Conservation (phyloP, 2,329 filamentous ascomycete species). For the Xylariaceae sp. region DNA sequence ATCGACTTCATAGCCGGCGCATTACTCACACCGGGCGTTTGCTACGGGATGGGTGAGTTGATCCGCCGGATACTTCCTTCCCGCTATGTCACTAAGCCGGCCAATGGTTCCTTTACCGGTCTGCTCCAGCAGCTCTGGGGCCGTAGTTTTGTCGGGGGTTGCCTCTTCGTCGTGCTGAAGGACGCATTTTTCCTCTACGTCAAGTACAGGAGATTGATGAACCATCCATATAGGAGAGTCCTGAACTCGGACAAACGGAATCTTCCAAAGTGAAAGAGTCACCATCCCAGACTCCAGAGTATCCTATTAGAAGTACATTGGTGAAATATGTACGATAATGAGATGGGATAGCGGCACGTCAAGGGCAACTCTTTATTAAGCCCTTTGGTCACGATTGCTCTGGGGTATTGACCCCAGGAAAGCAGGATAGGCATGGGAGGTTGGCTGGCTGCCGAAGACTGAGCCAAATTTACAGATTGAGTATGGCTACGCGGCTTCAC, state of each 20-base stretch:
- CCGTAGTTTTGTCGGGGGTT: slow-evolving; percentile 80
- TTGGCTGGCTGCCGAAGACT: not conserved
- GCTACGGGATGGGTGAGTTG: slow-evolving; percentile 69
- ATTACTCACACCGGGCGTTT: slow-evolving; percentile 76
- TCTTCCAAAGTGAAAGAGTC: slow-evolving; percentile 13
- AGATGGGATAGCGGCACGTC: slow-evolving; percentile 1
- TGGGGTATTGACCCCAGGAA: not conserved
- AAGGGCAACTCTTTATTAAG: not conserved
- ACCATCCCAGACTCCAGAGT: not conserved
- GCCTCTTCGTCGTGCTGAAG: slow-evolving; percentile 80
- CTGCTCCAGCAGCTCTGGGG: slow-evolving; percentile 84
- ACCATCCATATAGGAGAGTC: slow-evolving; percentile 49
- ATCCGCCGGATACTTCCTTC: slow-evolving; percentile 63
- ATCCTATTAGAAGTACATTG: not conserved
- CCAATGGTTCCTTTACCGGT: slow-evolving; percentile 40
- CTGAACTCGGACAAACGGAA: slow-evolving; percentile 37
- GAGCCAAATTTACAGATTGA: not conserved
- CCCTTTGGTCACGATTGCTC: not conserved
- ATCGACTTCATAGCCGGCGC: slow-evolving; percentile 47
- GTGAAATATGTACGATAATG: slow-evolving; percentile 10
- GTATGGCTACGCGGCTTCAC: not conserved
- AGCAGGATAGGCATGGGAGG: not conserved
- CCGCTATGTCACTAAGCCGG: slow-evolving; percentile 53
- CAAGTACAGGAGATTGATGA: slow-evolving; percentile 56
- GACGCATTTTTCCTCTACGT: slow-evolving; percentile 57